phyloP scores from a whole-genome alignment of 2,329 filamentous ascomycete species.

The Huntiella bhutanensis region DNA sequence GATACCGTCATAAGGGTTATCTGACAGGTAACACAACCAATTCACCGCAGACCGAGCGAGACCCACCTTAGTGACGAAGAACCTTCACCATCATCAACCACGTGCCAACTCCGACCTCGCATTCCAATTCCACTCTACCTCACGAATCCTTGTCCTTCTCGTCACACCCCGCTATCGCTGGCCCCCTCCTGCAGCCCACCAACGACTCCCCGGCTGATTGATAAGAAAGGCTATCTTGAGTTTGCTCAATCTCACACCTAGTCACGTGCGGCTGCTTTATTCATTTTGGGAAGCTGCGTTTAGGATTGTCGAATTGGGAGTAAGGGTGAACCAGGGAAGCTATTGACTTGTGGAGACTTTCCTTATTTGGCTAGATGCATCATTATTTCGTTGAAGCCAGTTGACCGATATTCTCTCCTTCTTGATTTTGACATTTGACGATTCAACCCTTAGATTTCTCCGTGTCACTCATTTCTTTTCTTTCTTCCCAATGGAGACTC shows the following conservation, averaged over 20 bases:
- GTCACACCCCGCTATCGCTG: neutral
- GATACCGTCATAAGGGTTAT: too few relatives aligned
- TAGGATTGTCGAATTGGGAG: neutral
- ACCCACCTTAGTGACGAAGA: neutral
- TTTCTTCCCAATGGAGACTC: slow-evolving; percentile 16
- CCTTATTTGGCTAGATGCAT: neutral
- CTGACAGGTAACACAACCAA: too few relatives aligned
- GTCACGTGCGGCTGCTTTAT: neutral
- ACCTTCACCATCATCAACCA: neutral
- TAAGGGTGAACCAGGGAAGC: neutral
- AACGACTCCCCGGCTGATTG: slow-evolving; percentile 3
- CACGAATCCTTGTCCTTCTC: neutral
- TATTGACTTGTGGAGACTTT: neutral
- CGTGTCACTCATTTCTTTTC: neutral
- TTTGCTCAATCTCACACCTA: neutral
- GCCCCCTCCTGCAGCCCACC: neutral
- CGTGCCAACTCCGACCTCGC: neutral
- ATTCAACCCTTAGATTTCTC: neutral
- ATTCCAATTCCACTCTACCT: neutral
- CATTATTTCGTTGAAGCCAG: neutral
- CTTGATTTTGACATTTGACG: neutral
- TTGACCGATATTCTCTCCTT: neutral
- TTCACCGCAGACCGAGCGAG: too few relatives aligned
- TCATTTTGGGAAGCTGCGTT: neutral
- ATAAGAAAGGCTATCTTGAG: neutral